These are phyloP conservation scores for Schizopora paradoxa DNA, from an alignment of 1,284 basidiomycete species.

Conservation along the genomic window DNA sequence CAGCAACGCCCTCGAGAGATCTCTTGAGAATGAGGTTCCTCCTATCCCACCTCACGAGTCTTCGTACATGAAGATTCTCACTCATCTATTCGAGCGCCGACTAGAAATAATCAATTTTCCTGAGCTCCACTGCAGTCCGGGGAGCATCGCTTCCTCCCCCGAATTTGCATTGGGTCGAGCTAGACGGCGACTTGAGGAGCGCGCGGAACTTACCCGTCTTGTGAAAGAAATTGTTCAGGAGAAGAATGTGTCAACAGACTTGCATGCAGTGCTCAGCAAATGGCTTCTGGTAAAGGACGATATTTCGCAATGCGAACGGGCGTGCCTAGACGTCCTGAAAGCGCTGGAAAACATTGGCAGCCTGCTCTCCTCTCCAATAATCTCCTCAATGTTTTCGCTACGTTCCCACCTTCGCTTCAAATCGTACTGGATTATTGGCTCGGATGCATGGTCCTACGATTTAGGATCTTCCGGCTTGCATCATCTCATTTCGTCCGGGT, in stretches of 20 bases:
- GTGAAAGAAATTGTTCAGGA: no score
- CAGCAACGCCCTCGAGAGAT: neutral
- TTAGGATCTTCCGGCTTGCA: conserved; percentile 95
- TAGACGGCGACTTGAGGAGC: conserved; percentile 73
- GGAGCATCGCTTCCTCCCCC: conserved; percentile 76
- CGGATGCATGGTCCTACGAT: conserved; percentile 97
- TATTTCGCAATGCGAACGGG: conserved; percentile 51
- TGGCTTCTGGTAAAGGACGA: conserved; percentile 75
- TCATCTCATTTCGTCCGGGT: conserved; percentile 85
- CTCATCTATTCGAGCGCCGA: conserved; percentile 77
- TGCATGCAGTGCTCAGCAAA: conserved; percentile 69
- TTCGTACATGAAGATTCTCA: conserved; percentile 87
- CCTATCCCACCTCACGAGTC: conserved; percentile 84
- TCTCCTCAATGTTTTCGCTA: conserved; percentile 55
- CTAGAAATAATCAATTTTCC: conserved; percentile 87
- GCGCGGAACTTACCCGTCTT: conserved; percentile 61
- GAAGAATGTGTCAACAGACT: conserved; percentile 51
- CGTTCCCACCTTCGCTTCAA: conserved; percentile 57
- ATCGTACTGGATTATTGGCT: conserved; percentile 95
- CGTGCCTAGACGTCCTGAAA: no score
- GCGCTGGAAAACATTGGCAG: conserved; percentile 48
- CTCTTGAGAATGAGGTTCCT: conserved; percentile 31
- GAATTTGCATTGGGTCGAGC: conserved; percentile 93
- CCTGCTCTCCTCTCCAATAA: conserved; percentile 47
- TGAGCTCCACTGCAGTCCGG: conserved; percentile 53